Conservation (phyloP, 768 basidiomycete species). For the Mycena belliarum region DNA sequence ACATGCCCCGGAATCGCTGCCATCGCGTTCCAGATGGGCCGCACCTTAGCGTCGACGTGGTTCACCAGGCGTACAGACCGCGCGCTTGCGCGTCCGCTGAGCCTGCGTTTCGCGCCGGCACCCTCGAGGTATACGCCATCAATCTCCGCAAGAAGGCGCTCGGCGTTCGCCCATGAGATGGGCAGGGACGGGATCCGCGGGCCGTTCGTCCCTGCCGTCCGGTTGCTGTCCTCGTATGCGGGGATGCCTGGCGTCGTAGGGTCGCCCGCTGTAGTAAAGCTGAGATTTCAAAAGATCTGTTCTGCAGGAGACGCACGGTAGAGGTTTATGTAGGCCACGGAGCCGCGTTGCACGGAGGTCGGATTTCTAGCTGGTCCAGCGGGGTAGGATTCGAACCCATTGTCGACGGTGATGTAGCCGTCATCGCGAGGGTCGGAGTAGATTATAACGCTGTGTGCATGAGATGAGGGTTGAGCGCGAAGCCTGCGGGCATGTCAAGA, state of each 20-base stretch:
- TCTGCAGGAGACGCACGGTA: conserved; percentile 38
- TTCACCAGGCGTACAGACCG: conserved; percentile 54
- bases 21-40: conserved; percentile 90
- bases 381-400: conserved; percentile 80
- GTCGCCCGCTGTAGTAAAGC: conserved; percentile 47
- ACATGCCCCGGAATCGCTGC: conserved; percentile 82
- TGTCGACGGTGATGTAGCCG: conserved; percentile 71
- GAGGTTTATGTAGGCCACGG: conserved; percentile 66
- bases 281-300: not conserved
- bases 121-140: conserved; percentile 20
- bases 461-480: not conserved
- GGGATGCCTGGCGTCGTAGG: conserved; percentile 89
- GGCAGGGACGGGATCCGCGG: conserved; percentile 87
- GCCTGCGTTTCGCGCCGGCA: conserved; percentile 27
- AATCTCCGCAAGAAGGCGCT: conserved; percentile 62
- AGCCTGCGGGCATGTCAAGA: not conserved
- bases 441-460: conserved; percentile 50
- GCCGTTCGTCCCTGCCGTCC: conserved; percentile 58
- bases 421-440: conserved; percentile 89
- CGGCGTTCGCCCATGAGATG: conserved; percentile 83
- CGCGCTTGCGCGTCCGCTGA: conserved; percentile 53
- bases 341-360: conserved; percentile 82
- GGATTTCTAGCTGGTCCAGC: conserved; percentile 88
- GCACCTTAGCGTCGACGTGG: conserved; percentile 74
- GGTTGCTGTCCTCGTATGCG: conserved; percentile 78